These are phyloP conservation scores for Stagonosporopsis cucurbitacearum DNA, from an alignment of 2,329 filamentous ascomycete genomes.

Conservation along the genomic window DNA sequence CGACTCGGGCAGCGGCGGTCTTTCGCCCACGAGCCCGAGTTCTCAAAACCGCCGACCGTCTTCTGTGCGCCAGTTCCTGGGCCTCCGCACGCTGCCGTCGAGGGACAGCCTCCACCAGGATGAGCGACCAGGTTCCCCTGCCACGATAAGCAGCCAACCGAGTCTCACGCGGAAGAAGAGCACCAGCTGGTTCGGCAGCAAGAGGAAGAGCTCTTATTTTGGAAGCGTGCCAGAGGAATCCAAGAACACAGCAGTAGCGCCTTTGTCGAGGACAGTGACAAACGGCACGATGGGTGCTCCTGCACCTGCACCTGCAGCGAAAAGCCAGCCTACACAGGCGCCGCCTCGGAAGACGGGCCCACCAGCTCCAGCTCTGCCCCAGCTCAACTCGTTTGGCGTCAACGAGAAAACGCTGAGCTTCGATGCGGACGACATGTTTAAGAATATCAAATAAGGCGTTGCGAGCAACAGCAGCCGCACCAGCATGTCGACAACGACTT, in stretches of 20 bases:
- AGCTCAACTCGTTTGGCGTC: constrained; percentile 47
- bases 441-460: constrained; percentile 46
- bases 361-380: constrained; percentile 50
- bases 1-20: constrained; percentile 36
- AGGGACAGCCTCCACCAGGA: constrained; percentile 44
- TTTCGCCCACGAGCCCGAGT: constrained; percentile 42
- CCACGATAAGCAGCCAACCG: constrained; percentile 43
- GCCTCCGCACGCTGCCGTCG: constrained; percentile 47
- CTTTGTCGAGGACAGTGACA: constrained; percentile 10
- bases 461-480: not conserved
- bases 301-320: constrained; percentile 3
- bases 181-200: constrained; percentile 50
- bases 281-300: constrained; percentile 31
- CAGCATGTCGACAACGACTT: constrained; percentile 4
- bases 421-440: constrained; percentile 50
- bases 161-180: constrained; percentile 48
- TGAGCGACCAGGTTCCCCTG: constrained; percentile 46
- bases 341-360: constrained; percentile 42
- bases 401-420: constrained; percentile 43
- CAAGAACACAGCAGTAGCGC: constrained; percentile 26
- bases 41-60: constrained; percentile 37
- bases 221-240: constrained; percentile 44
- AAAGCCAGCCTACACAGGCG: constrained; percentile 4
- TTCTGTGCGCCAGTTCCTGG: constrained; percentile 51
- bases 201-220: constrained; percentile 43